Evolutionary conservation across 2,329 filamentous ascomycete genomes (phyloP).

Genomic region (Epichloe amarillans): DNA sequence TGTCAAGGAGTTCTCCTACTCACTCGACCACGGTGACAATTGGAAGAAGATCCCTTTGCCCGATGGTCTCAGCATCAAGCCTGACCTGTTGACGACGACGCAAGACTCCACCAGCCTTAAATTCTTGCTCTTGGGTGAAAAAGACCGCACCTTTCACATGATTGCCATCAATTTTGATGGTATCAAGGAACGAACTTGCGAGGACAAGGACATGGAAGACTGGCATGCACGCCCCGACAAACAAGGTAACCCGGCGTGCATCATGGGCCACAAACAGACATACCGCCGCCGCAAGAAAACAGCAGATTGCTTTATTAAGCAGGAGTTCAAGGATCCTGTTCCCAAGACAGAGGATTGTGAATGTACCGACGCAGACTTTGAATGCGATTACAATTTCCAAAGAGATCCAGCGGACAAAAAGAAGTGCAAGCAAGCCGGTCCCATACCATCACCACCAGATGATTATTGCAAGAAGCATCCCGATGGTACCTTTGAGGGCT

Average conservation of each 20-base stretch:
- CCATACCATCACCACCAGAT: constrained; percentile 56
- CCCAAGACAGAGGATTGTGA: constrained; percentile 62
- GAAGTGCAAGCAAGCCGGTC: constrained; percentile 50
- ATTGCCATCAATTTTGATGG: constrained; percentile 74
- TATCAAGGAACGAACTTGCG: constrained; percentile 69
- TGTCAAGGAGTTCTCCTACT: constrained; percentile 52
- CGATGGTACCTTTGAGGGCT: constrained; percentile 65
- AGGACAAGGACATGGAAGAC: constrained; percentile 64
- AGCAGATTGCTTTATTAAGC: constrained; percentile 77
- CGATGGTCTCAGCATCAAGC: constrained; percentile 51
- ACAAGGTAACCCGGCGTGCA: constrained; percentile 67
- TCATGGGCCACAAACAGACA: constrained; percentile 92
- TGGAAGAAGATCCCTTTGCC: constrained; percentile 66
- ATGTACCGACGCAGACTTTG: constrained; percentile 75
- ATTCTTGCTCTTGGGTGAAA: constrained; percentile 64
- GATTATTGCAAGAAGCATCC: constrained; percentile 55
- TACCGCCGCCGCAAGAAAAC: constrained; percentile 76
- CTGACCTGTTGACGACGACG: constrained; percentile 69
- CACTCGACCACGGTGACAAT: constrained; percentile 74
- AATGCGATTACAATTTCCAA: constrained; percentile 90
- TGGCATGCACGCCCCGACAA: constrained; percentile 79
- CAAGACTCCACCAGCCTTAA: constrained; percentile 88
- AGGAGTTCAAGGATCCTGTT: constrained; percentile 68
- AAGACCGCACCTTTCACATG: constrained; percentile 44
- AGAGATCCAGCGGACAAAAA: constrained; percentile 49